Base-by-base conservation (phyloP, 1,284 basidiomycete species). In the Thelephora terrestris region DNA sequence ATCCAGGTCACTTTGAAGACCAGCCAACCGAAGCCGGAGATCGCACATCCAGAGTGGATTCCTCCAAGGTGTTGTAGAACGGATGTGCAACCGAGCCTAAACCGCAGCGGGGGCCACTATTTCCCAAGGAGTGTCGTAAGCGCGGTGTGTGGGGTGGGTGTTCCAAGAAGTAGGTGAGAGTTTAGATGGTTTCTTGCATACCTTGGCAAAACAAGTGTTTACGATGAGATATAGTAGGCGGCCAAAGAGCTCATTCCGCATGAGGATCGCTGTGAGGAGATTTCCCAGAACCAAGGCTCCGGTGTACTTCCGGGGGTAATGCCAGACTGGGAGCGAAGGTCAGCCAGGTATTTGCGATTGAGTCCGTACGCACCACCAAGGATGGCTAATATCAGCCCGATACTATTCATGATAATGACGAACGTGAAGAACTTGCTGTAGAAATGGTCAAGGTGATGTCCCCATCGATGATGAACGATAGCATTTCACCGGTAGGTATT, bases 21-120 rank as follows among this genome's bases (percentile, higher is more conserved):
- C 44, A 84, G 71, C 80, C 81, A 83, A 12, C 70, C 63, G 54
- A 79, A 76, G 36, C 78, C 78, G 27, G 79, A 79, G 2, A 69
- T 69, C 17, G 79, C 80, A 58, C 80, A 83, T 24, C 81, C 80
- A n/a, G 78, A 80, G 58, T 85, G 81, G 55, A 84, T 79, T 27
- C 81, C 81, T 12, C 81, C 81, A 10, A 83, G 66, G 55, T 83
- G 81, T 57, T 83, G 81, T 16, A 85, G 67, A 7, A 68, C 64
- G 1, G 80, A 82, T 16, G 81, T 83, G 53, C 76, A 79, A 21
- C 64, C 73, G 1, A 83, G 65, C 20, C 81, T 70, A 56, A 79
- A 79, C 65, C 68, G 69, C 10, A 84, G 63, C 21, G 81, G 81
- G 5, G 81, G 62, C 81, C 81, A 83, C 80, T 84, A 50, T 12